These are phyloP conservation scores for Beta lomatogona DNA, from an alignment of 179 eudicot species.

Conservation along the genomic window DNA sequence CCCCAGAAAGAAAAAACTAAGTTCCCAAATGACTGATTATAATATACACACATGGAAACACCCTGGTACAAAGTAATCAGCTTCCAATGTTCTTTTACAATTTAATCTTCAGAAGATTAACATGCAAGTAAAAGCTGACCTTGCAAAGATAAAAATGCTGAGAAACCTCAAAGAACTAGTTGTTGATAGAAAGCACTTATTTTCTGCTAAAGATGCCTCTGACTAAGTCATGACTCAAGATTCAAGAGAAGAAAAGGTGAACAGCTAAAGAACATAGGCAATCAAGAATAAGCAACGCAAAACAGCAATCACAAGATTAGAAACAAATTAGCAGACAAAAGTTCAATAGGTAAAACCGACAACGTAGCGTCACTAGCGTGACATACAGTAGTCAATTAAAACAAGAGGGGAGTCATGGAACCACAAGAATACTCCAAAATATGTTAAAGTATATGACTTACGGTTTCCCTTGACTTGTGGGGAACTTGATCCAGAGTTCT, in stretches of 20 bases:
- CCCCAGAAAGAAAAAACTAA: too few species aligned
- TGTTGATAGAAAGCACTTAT: not conserved
- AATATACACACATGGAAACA: too few species aligned
- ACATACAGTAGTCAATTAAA: not conserved
- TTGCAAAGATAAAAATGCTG: not conserved
- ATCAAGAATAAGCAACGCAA: slow-evolving; percentile 6
- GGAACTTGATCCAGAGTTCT: slow-evolving; percentile 36
- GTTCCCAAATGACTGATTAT: too few species aligned
- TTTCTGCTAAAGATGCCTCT: not conserved
- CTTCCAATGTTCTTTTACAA: too few species aligned
- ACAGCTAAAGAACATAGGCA: not conserved
- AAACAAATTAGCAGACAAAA: not conserved
- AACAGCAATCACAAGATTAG: not conserved
- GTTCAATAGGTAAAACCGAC: not conserved
- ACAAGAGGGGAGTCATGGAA: not conserved
- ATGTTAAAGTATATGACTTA: slow-evolving; percentile 31
- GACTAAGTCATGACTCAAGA: not conserved
- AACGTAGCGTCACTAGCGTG: not conserved
- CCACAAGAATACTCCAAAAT: not conserved
- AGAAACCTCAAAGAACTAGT: not conserved
- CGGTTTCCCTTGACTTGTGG: slow-evolving; percentile 57
- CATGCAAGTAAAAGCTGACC: not conserved
- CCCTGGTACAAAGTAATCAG: too few species aligned
- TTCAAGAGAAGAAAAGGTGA: not conserved
- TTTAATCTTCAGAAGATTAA: too few species aligned